Conservation (phyloP, 2,329 filamentous ascomycete genomes). For the Epichloe festucae region DNA sequence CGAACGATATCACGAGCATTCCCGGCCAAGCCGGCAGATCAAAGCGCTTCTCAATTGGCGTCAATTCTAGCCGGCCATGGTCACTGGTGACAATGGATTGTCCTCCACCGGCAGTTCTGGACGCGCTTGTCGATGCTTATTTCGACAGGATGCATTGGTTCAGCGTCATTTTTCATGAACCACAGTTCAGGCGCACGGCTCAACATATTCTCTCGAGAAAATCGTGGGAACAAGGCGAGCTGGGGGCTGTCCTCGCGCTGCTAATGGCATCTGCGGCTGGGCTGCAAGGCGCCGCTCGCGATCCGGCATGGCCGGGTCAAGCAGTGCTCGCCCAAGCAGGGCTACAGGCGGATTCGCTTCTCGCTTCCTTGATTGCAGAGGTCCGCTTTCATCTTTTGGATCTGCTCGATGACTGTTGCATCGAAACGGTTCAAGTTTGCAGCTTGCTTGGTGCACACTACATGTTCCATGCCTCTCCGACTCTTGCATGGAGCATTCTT, state of each 20-base stretch:
- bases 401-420: constrained; percentile 4
- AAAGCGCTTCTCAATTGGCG: background rate
- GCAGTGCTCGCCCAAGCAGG: constrained; percentile 4
- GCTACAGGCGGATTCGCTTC: background rate
- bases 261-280: constrained; percentile 8
- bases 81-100: constrained; percentile 3
- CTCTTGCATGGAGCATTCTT: constrained; percentile 3
- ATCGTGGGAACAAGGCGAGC: constrained; percentile 8
- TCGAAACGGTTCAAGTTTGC: constrained; percentile 3
- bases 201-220: constrained; percentile 1
- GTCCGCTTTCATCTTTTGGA: constrained; percentile 2
- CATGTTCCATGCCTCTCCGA: constrained; percentile 3
- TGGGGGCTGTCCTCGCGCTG: constrained; percentile 5
- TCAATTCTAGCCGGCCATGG: background rate
- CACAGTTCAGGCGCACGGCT: constrained; percentile 6
- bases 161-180: constrained; percentile 10
- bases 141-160: constrained; percentile 13
- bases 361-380: background rate
- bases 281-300: constrained; percentile 8
- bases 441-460: constrained; percentile 2
- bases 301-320: constrained; percentile 9
- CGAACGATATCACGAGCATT: constrained; percentile 2
- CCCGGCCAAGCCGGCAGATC: constrained; percentile 1
- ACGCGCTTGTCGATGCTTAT: constrained; percentile 7
- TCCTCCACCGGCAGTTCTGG: background rate